phyloP scores from a whole-genome alignment of 192 early-diverging fungal genomes.

The Funneliformis mosseae region DNA sequence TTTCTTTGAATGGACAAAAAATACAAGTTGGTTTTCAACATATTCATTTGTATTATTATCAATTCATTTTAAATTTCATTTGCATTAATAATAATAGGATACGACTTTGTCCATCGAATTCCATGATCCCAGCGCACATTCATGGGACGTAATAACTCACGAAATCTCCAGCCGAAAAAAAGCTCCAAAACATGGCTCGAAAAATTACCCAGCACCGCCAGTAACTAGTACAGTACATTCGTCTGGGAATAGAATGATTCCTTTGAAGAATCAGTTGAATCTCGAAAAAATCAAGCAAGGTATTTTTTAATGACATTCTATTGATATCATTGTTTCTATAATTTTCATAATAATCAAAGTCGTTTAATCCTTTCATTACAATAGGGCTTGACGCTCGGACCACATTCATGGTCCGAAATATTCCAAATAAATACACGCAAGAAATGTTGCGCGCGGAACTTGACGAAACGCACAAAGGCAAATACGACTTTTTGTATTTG shows the following conservation, averaged over 20 bases:
- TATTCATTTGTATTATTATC: not conserved
- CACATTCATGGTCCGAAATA: slow-evolving; percentile 86
- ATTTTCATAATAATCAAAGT: not conserved
- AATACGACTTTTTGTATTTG: slow-evolving; percentile 81
- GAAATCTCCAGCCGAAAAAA: not conserved
- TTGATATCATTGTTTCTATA: not conserved
- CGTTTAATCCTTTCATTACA: slow-evolving; percentile 34
- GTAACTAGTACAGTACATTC: slow-evolving; percentile 16
- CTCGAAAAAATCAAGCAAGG: slow-evolving; percentile 14
- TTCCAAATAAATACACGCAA: slow-evolving; percentile 86
- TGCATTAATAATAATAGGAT: not conserved
- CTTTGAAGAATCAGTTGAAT: slow-evolving; percentile 24
- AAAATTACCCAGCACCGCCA: not conserved
- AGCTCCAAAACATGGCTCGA: not conserved
- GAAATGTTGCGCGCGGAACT: slow-evolving; percentile 78
- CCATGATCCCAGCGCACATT: not conserved
- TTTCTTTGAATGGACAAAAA: slow-evolving; percentile 36
- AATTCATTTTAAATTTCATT: not conserved
- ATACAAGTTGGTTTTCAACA: slow-evolving; percentile 36
- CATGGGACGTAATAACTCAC: not conserved
- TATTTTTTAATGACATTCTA: not conserved
- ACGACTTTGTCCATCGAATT: not conserved
- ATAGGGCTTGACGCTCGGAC: slow-evolving; percentile 66
- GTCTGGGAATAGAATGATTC: slow-evolving; percentile 15
- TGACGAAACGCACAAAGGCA: slow-evolving; percentile 67